phyloP scores from a whole-genome alignment of 768 basidiomycete genomes.

The Rhizopogon sp. region DNA sequence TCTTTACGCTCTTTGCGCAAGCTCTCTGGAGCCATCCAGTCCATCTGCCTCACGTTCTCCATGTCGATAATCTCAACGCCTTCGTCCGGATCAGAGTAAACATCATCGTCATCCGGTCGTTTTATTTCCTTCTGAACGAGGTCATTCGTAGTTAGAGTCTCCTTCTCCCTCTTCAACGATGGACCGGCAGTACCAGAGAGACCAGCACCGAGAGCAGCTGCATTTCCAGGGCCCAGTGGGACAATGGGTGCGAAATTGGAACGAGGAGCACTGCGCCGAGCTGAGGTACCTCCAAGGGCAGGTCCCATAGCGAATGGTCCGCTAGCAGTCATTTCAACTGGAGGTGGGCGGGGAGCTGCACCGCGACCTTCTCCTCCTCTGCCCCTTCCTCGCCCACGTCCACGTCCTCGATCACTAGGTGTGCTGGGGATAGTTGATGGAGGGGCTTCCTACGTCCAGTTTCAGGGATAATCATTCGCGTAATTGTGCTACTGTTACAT shows the following conservation, averaged over 20 bases:
- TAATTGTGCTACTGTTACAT: slow-evolving; percentile 13
- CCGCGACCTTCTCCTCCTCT: slow-evolving; percentile 51
- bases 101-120: slow-evolving; percentile 51
- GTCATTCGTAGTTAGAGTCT: slow-evolving; percentile 17
- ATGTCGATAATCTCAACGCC: slow-evolving; percentile 86
- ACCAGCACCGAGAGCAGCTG: slow-evolving; percentile 39
- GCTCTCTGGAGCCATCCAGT: slow-evolving; percentile 86
- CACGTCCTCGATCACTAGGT: slow-evolving; percentile 38
- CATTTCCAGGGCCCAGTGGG: slow-evolving; percentile 33
- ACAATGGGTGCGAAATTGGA: slow-evolving; percentile 51
- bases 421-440: slow-evolving; percentile 28
- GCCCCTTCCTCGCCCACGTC: slow-evolving; percentile 45
- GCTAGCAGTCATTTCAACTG: slow-evolving; percentile 75
- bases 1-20: slow-evolving; percentile 45
- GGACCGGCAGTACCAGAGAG: slow-evolving; percentile 49
- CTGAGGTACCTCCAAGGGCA: slow-evolving; percentile 53
- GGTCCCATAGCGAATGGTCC: slow-evolving; percentile 89
- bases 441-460: slow-evolving; percentile 41
- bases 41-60: slow-evolving; percentile 70
- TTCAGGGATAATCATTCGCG: slow-evolving; percentile 1
- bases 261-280: slow-evolving; percentile 45
- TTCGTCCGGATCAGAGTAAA: slow-evolving; percentile 84
- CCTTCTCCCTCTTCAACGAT: slow-evolving; percentile 43
- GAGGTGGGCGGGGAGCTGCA: slow-evolving; percentile 38
- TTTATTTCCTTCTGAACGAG: slow-evolving; percentile 20